These are phyloP conservation scores for Lunularia cruciata DNA, from an alignment of 225 moss, liverwort and hornwort genomes.

Conservation along the genomic window DNA sequence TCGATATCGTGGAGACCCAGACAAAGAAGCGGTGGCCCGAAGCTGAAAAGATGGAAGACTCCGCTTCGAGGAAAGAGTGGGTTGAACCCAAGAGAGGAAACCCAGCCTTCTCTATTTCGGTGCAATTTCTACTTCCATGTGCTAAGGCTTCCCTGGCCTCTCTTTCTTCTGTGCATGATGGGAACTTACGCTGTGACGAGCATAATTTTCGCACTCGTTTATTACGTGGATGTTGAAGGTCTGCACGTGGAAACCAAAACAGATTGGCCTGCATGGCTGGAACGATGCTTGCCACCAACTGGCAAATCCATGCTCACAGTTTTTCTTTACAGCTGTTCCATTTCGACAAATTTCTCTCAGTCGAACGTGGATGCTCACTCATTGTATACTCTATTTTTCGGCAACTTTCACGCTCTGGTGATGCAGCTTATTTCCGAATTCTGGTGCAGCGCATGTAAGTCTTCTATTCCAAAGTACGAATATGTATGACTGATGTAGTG, in stretches of 20 bases:
- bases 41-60: conserved; percentile 5
- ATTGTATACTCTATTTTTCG: conserved; percentile 51
- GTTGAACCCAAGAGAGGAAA: conserved; percentile 42
- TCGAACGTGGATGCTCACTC: conserved; percentile 56
- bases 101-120: conserved; percentile 32
- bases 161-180: conserved; percentile 56
- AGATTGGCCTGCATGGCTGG: conserved; percentile 35
- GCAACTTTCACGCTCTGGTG: conserved; percentile 63
- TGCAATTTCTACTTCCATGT: conserved; percentile 55
- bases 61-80: conserved; percentile 23
- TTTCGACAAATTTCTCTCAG: conserved; percentile 62
- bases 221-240: conserved; percentile 58
- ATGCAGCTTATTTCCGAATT: conserved; percentile 70
- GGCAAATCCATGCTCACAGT: conserved; percentile 43
- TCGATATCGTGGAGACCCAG: background rate
- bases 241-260: conserved; percentile 50
- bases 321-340: conserved; percentile 64
- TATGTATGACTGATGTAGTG: background rate
- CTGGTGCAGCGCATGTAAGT: conserved; percentile 64
- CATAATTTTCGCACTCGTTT: conserved; percentile 61
- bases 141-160: conserved; percentile 52
- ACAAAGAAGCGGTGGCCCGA: background rate
- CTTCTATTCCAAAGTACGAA: background rate
- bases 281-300: conserved; percentile 26
- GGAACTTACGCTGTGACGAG: conserved; percentile 56